Conservation (phyloP, 768 basidiomycete species). For the Trametes cubensis region DNA sequence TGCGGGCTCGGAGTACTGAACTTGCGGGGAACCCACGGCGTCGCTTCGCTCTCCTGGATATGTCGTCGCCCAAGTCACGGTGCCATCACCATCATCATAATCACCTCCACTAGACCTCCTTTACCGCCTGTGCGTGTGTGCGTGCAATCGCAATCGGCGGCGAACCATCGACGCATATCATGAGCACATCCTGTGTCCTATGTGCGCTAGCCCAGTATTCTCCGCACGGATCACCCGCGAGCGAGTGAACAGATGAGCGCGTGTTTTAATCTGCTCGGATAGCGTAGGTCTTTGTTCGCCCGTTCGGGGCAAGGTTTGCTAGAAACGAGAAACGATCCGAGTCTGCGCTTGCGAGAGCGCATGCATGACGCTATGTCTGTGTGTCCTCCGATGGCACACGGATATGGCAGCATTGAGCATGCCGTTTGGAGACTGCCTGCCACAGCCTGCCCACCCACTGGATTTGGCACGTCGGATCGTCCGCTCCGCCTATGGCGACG, state of each 20-base stretch:
- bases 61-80: neutral
- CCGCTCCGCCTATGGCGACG: constrained; percentile 18
- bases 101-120: too few relatives aligned
- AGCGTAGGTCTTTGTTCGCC: constrained; percentile 10
- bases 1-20: constrained; percentile 1
- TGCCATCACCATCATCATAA: too few relatives aligned
- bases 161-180: too few relatives aligned
- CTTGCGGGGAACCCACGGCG: neutral
- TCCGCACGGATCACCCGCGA: constrained; percentile 8
- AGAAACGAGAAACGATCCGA: neutral
- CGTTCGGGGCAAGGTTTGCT: neutral
- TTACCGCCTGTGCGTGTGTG: too few relatives aligned
- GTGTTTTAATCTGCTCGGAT: neutral
- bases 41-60: neutral
- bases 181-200: too few relatives aligned
- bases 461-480: constrained; percentile 17
- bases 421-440: constrained; percentile 23
- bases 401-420: constrained; percentile 27
- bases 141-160: too few relatives aligned
- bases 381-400: constrained; percentile 2
- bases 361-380: too few relatives aligned
- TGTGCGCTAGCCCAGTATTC: too few relatives aligned
- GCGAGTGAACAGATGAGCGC: too few relatives aligned
- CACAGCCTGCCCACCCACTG: too few relatives aligned
- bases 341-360: neutral